Evolutionary conservation across 805 yeast genomes (phyloP).

Genomic region (Schizosaccharomyces octosporus): DNA sequence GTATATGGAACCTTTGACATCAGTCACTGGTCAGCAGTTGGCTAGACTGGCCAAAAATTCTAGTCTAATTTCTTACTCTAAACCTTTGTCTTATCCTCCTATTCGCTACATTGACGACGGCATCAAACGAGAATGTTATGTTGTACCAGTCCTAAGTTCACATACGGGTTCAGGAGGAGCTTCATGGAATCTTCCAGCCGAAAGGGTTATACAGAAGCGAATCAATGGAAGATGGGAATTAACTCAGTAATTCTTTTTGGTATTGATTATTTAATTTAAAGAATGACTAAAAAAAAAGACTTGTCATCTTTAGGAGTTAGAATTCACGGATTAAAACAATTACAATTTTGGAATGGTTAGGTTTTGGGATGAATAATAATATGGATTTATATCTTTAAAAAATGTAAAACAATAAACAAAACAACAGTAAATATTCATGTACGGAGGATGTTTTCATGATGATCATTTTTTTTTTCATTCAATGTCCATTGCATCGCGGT

Average conservation of each 20-base stretch:
- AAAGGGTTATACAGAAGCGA: slow-evolving; percentile 50
- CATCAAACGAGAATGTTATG: slow-evolving; percentile 59
- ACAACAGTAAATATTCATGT: neutral
- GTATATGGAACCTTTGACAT: slow-evolving; percentile 46
- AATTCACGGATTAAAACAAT: too few species aligned
- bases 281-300: too few species aligned
- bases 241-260: too few species aligned
- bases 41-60: slow-evolving; percentile 48
- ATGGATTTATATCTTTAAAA: neutral
- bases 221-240: slow-evolving; percentile 39
- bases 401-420: neutral
- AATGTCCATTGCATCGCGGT: neutral
- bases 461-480: neutral
- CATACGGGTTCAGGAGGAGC: slow-evolving; percentile 55
- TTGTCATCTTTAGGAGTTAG: too few species aligned
- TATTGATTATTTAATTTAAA: too few species aligned
- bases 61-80: slow-evolving; percentile 55
- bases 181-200: slow-evolving; percentile 75
- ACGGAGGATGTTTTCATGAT: neutral
- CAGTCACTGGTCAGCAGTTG: slow-evolving; percentile 47
- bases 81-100: slow-evolving; percentile 78
- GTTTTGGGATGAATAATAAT: too few species aligned
- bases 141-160: slow-evolving; percentile 74
- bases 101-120: slow-evolving; percentile 36
- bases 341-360: too few species aligned